Evolutionary conservation across 768 basidiomycete genomes (phyloP).

Genomic region (Terana coerulea): DNA sequence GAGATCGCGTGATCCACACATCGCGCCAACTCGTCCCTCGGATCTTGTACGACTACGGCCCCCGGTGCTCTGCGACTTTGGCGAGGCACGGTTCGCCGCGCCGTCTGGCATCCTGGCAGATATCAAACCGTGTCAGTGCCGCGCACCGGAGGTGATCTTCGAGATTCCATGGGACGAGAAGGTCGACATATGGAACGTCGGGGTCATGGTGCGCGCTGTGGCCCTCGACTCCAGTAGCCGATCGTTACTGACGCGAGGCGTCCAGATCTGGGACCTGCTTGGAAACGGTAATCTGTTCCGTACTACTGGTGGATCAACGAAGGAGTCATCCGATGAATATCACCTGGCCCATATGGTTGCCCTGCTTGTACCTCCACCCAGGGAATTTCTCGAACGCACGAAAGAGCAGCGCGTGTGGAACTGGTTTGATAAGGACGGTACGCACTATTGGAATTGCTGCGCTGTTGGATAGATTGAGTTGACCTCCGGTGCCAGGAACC

Average conservation of each 20-base stretch:
- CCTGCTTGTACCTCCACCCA: slow-evolving; percentile 16
- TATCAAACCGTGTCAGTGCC: slow-evolving; percentile 25
- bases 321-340: slow-evolving; percentile 1
- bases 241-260: not conserved
- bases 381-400: slow-evolving; percentile 12
- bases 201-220: slow-evolving; percentile 24
- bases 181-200: slow-evolving; percentile 32
- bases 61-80: slow-evolving; percentile 23
- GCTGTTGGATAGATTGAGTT: not conserved
- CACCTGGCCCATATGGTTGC: slow-evolving; percentile 17
- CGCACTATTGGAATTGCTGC: not conserved
- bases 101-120: slow-evolving; percentile 1
- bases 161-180: slow-evolving; percentile 23
- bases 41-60: slow-evolving; percentile 12
- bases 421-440: slow-evolving; percentile 10
- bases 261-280: slow-evolving; percentile 15
- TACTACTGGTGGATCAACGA: not conserved
- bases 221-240: not conserved
- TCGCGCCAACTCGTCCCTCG: slow-evolving; percentile 3
- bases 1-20: slow-evolving; percentile 9
- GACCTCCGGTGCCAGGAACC: not conserved
- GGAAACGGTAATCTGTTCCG: slow-evolving; percentile 11
- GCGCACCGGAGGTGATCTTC: slow-evolving; percentile 29
- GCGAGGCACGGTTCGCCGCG: slow-evolving; percentile 16
- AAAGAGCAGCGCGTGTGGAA: slow-evolving; percentile 2